These are phyloP conservation scores for Nakazawaea sp. DNA, from an alignment of 805 yeast genomes.

Conservation along the genomic window DNA sequence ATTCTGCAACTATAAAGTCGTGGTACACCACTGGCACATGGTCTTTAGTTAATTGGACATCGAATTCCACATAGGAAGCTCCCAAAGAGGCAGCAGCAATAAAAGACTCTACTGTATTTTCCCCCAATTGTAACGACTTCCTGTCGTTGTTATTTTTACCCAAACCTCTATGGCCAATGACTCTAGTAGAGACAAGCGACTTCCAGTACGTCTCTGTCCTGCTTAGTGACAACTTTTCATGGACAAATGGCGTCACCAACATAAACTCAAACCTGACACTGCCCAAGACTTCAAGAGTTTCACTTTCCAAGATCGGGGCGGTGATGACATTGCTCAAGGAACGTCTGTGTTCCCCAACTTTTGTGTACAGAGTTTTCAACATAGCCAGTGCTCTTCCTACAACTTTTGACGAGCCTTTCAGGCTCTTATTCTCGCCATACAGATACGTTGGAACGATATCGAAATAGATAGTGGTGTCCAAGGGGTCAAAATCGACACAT, in stretches of 20 bases:
- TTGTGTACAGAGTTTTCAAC: slow-evolving; percentile 51
- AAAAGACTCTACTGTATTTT: slow-evolving; percentile 90
- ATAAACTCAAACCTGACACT: slow-evolving; percentile 68
- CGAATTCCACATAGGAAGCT: slow-evolving; percentile 94
- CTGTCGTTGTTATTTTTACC: slow-evolving; percentile 76
- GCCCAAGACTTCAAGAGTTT: slow-evolving; percentile 71
- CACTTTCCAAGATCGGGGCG: slow-evolving; percentile 69
- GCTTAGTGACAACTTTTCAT: slow-evolving; percentile 57
- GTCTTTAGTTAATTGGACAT: slow-evolving; percentile 92
- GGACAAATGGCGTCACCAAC: slow-evolving; percentile 65
- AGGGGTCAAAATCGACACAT: slow-evolving; percentile 38
- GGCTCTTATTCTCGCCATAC: slow-evolving; percentile 22
- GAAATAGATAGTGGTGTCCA: slow-evolving; percentile 58
- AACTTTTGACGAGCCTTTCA: slow-evolving; percentile 28
- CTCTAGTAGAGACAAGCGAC: slow-evolving; percentile 78
- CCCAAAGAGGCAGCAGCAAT: slow-evolving; percentile 95
- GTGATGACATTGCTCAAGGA: slow-evolving; percentile 61
- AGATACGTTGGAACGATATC: slow-evolving; percentile 89
- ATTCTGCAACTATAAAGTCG: slow-evolving; percentile 89
- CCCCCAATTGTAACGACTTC: slow-evolving; percentile 85
- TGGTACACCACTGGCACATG: slow-evolving; percentile 89
- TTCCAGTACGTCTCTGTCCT: slow-evolving; percentile 86
- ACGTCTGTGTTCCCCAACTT: slow-evolving; percentile 61
- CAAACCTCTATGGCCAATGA: slow-evolving; percentile 92
- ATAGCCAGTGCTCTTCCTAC: slow-evolving; percentile 84